Base-by-base conservation (phyloP, 2,329 filamentous ascomycete species). In the Aspergillus costaricaensis region DNA sequence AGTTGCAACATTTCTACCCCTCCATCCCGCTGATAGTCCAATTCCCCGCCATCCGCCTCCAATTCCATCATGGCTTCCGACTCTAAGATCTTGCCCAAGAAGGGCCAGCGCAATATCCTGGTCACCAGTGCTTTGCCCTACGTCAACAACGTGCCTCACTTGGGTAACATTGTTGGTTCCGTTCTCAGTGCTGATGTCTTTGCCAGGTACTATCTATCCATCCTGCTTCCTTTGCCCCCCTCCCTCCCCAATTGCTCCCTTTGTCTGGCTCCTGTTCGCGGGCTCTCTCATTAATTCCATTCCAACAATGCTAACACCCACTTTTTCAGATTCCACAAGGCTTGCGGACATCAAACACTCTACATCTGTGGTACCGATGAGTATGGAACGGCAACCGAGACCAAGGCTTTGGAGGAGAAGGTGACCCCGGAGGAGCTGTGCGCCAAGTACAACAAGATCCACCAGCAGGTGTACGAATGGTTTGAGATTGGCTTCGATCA, bases 301-400 rank as follows among this genome's bases (percentile, higher is more conserved):
- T 25, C 19, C 8, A 30, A n/a, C 57, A 41, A 25, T 53, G 43
- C 54, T 73, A 61, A 68, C 62, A 27, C 62, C 27, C 23, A 51
- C 19, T 21, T 47, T 14, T 48, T 54, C 44, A 87, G 88, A 67
- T 96, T 90, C 79, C 91, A 89, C 80, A 91, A 91, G 77, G 88
- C 90, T 47, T 86, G 91, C 70, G 90, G 89, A 58, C 85, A 89
- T 72, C 90, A 87, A 67, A 96, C 92, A 1, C 84, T 96, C 54
- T 96, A 88, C 76, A 83, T 96, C 67, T 96, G 93, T 77, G 92
- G 92, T 59, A 91, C 88, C 55, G 94, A 97, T 80, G 91, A 98
- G 79, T 98, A 97, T 77, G 94, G 94, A 60, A 98, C 94, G 12
- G 93, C 94, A 21, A 96, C 93, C 32, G 94, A 97, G 79, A 96